Evolutionary conservation across 2,329 filamentous ascomycete species (phyloP).

Genomic region (Podosphaera xanthii): DNA sequence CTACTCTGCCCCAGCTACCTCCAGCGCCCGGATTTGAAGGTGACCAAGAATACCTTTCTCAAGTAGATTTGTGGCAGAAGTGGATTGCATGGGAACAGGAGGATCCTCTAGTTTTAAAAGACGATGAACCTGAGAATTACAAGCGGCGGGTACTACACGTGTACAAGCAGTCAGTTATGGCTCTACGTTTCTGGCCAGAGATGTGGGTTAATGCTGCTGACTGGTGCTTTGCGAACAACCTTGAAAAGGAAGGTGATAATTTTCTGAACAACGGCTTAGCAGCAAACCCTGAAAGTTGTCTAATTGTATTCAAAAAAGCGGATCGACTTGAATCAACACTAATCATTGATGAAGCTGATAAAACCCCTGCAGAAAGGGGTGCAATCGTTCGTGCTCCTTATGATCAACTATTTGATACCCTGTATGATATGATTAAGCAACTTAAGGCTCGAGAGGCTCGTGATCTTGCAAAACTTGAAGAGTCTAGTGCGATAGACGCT

Average conservation of each 20-base stretch:
- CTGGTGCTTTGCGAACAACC: conserved; percentile 65
- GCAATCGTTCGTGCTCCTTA: conserved; percentile 53
- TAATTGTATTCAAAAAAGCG: conserved; percentile 73
- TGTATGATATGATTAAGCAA: conserved; percentile 72
- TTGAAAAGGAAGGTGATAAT: conserved; percentile 37
- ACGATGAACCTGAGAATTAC: conserved; percentile 55
- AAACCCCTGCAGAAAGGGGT: conserved; percentile 37
- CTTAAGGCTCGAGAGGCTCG: conserved; percentile 38
- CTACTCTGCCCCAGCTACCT: conserved; percentile 58
- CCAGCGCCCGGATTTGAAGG: conserved; percentile 73
- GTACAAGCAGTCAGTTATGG: conserved; percentile 86
- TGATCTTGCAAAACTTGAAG: conserved; percentile 33
- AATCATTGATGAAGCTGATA: conserved; percentile 53
- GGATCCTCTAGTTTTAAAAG: conserved; percentile 66
- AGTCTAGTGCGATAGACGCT: conserved; percentile 19
- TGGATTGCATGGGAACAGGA: conserved; percentile 95
- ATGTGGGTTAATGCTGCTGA: conserved; percentile 90
- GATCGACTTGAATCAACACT: conserved; percentile 68
- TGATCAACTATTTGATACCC: conserved; percentile 56
- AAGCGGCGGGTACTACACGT: conserved; percentile 66
- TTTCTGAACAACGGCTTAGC: conserved; percentile 64
- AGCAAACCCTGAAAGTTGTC: conserved; percentile 81
- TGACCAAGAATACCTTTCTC: conserved; percentile 58
- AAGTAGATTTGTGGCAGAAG: conserved; percentile 73
- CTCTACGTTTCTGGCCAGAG: conserved; percentile 80